Percentiles rank a stretch among this genome's conserved stretches.
phyloP scores from a whole-genome alignment of 1,284 basidiomycete species.

The Irpex lacteus region DNA sequence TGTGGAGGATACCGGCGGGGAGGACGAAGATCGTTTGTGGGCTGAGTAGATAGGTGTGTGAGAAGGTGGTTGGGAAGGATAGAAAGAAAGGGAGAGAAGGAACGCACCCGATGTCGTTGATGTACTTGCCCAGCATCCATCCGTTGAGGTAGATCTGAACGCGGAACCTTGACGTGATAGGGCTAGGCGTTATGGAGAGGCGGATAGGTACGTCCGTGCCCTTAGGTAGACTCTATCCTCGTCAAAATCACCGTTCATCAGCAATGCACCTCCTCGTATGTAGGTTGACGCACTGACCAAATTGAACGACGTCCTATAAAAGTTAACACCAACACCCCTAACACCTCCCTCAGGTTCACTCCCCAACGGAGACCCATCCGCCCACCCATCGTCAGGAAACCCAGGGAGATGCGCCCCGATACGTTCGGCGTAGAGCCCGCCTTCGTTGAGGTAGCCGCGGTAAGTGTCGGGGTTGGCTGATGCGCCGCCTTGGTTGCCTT shows the following conservation, averaged over 20 bases:
- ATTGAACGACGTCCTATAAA: constrained; percentile 50
- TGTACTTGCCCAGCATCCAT: constrained; percentile 51
- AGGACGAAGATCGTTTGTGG: constrained; percentile 48
- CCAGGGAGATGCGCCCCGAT: constrained; percentile 52
- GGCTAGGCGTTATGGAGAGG: constrained; percentile 41
- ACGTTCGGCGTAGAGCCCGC: constrained; percentile 49
- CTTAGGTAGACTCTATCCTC: constrained; percentile 33
- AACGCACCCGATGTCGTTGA: constrained; percentile 45
- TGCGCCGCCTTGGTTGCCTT: constrained; percentile 51
- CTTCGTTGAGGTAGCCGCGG: constrained; percentile 51
- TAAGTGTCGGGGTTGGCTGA: constrained; percentile 42
- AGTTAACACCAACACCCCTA: constrained; percentile 44
- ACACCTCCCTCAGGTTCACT: constrained; percentile 24
- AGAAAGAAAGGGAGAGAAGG: not conserved
- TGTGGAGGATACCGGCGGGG: constrained; percentile 41
- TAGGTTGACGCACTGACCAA: constrained; percentile 26
- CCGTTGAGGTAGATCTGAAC: constrained; percentile 52
- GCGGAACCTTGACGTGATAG: constrained; percentile 43
- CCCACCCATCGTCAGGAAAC: constrained; percentile 44
- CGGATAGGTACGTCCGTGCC: constrained; percentile 44
- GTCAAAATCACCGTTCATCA: not conserved
- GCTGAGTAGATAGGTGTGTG: constrained; percentile 18
- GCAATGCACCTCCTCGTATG: not conserved
- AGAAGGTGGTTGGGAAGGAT: too few species aligned
- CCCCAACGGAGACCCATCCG: constrained; percentile 30